phyloP scores from a whole-genome alignment of 805 yeast genomes.

The Nakazawaea populi region DNA sequence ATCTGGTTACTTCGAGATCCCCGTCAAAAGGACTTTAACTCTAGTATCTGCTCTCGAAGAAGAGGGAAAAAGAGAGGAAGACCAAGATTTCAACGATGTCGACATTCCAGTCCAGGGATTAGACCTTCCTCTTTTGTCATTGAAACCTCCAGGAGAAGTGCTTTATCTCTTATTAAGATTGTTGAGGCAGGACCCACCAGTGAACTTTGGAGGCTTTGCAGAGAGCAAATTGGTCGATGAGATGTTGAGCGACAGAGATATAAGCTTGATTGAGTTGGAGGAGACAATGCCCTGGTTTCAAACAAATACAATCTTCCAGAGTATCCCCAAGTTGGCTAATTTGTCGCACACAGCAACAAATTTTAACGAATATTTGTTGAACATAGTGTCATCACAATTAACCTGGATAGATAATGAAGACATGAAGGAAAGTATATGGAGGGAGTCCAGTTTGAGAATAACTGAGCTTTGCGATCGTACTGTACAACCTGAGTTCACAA shows the following conservation, averaged over 20 bases:
- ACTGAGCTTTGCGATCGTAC: conserved; percentile 83
- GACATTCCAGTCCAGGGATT: conserved; percentile 40
- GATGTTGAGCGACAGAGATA: conserved; percentile 27
- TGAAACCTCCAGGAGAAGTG: conserved; percentile 40
- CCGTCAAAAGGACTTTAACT: too few relatives aligned
- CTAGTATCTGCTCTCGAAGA: neutral
- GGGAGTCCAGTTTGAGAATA: conserved; percentile 56
- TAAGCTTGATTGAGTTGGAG: conserved; percentile 21
- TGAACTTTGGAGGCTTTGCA: conserved; percentile 38
- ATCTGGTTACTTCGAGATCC: too few relatives aligned
- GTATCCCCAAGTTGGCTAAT: conserved; percentile 21
- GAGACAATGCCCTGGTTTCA: conserved; percentile 40
- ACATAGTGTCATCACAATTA: conserved; percentile 41
- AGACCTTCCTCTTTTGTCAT: conserved; percentile 51
- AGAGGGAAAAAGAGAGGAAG: neutral
- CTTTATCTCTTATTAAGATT: conserved; percentile 39
- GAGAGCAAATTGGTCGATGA: conserved; percentile 3
- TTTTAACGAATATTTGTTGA: conserved; percentile 42
- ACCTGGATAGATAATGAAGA: conserved; percentile 35
- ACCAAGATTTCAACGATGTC: conserved; percentile 19
- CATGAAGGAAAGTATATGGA: conserved; percentile 35
- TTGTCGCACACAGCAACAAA: conserved; percentile 23
- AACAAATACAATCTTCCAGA: conserved; percentile 18
- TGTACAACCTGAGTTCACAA: conserved; percentile 65
- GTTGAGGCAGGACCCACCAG: conserved; percentile 41